phyloP scores from a whole-genome alignment of 805 yeast genomes.

The Candida montana region DNA sequence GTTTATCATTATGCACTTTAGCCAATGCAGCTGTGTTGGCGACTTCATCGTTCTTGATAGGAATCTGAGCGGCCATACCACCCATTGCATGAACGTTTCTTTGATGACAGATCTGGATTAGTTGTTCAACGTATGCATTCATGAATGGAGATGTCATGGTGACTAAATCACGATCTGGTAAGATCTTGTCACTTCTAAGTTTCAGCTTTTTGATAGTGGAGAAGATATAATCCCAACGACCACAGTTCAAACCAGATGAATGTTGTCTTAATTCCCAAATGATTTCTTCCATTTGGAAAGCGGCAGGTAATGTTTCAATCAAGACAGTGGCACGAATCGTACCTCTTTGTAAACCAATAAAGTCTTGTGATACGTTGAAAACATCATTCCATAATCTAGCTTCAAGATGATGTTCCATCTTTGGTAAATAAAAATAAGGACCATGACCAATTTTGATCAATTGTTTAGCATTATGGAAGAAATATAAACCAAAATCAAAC shows the following conservation, averaged over 20 bases:
- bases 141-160: slow-evolving; percentile 81
- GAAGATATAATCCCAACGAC: slow-evolving; percentile 87
- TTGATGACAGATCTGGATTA: slow-evolving; percentile 69
- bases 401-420: slow-evolving; percentile 82
- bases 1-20: slow-evolving; percentile 68
- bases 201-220: slow-evolving; percentile 74
- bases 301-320: slow-evolving; percentile 80
- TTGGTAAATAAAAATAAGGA: slow-evolving; percentile 79
- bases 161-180: slow-evolving; percentile 74
- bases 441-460: slow-evolving; percentile 63
- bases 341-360: slow-evolving; percentile 63
- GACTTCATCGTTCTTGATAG: slow-evolving; percentile 65
- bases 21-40: slow-evolving; percentile 63
- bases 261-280: slow-evolving; percentile 72
- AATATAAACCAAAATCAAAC: slow-evolving; percentile 74
- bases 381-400: slow-evolving; percentile 82
- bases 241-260: slow-evolving; percentile 80
- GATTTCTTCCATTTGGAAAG: slow-evolving; percentile 83
- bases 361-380: slow-evolving; percentile 72
- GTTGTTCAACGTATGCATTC: slow-evolving; percentile 69
- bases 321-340: slow-evolving; percentile 76
- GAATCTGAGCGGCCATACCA: slow-evolving; percentile 88
- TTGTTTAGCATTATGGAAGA: slow-evolving; percentile 68
- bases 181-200: slow-evolving; percentile 52
- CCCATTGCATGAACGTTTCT: slow-evolving; percentile 86